Evolutionary conservation across 257 asterid species (phyloP).

Genomic region (Datura wrightii): DNA sequence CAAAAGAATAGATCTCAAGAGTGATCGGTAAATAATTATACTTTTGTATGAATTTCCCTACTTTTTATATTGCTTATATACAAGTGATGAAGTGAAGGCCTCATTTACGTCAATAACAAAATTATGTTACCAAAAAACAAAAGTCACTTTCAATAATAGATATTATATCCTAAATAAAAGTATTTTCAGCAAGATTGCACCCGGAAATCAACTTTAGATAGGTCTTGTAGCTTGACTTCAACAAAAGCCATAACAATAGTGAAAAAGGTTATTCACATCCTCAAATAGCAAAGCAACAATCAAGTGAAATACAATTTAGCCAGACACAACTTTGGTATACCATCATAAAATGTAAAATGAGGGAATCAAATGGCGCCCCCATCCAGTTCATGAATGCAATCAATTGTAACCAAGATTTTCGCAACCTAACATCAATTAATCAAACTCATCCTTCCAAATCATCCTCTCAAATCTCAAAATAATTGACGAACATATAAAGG

Average conservation of each 20-base stretch:
- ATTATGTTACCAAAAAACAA: no score
- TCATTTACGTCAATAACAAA: background rate
- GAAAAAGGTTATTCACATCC: background rate
- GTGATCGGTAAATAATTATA: background rate
- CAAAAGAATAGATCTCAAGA: background rate
- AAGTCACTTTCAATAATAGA: background rate
- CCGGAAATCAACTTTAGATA: background rate
- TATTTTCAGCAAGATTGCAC: background rate
- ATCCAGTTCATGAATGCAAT: constrained; percentile 4
- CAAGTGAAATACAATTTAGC: background rate
- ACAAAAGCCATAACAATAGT: background rate
- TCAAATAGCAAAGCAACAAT: background rate
- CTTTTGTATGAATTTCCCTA: background rate
- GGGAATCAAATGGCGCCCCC: background rate
- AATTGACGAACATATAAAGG: background rate
- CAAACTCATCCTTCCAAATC: constrained; percentile 1
- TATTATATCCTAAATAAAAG: background rate
- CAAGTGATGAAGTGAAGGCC: background rate
- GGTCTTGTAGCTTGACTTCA: background rate
- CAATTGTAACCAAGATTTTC: background rate
- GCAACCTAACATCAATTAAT: background rate
- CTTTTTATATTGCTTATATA: background rate
- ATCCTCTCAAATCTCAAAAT: constrained; percentile 1
- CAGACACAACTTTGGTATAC: background rate
- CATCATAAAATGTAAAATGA: background rate